Conservation (phyloP, 495 filamentous ascomycete genomes). For the Aspergillus sclerotioniger region DNA sequence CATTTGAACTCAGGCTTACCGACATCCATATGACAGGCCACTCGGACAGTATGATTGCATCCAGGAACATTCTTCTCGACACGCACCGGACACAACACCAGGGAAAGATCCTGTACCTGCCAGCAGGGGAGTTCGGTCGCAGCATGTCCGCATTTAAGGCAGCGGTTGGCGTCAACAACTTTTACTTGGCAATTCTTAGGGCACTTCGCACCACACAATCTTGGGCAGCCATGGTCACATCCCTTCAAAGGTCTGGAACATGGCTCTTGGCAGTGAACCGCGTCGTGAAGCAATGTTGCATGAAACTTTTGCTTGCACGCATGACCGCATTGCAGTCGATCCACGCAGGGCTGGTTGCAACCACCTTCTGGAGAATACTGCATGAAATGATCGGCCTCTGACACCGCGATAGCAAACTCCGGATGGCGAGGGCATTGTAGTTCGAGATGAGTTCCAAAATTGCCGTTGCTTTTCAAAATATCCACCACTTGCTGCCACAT, state of each 20-base stretch:
- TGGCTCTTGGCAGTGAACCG: slow-evolving; percentile 57
- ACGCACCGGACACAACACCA: slow-evolving; percentile 34
- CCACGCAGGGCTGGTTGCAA: slow-evolving; percentile 58
- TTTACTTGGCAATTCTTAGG: slow-evolving; percentile 42
- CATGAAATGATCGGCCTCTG: slow-evolving; percentile 61
- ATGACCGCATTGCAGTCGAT: slow-evolving; percentile 69
- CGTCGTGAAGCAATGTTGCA: slow-evolving; percentile 61
- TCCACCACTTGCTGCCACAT: slow-evolving; percentile 71
- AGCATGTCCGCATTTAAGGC: slow-evolving; percentile 61
- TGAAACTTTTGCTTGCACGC: slow-evolving; percentile 69
- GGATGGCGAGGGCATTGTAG: slow-evolving; percentile 70
- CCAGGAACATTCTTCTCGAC: slow-evolving; percentile 45
- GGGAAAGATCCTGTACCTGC: slow-evolving; percentile 40
- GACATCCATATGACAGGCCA: slow-evolving; percentile 52
- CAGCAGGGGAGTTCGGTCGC: slow-evolving; percentile 50
- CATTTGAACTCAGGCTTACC: slow-evolving; percentile 40
- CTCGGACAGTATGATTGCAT: slow-evolving; percentile 53
- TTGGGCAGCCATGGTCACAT: slow-evolving; percentile 63
- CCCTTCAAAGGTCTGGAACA: slow-evolving; percentile 55
- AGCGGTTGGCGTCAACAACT: slow-evolving; percentile 36
- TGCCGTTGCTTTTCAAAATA: slow-evolving; percentile 48
- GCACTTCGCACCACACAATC: slow-evolving; percentile 59
- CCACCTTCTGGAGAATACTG: slow-evolving; percentile 68
- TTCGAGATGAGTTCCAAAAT: slow-evolving; percentile 53
- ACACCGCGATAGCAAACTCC: slow-evolving; percentile 53